Evolutionary conservation across 2,329 filamentous ascomycete species (phyloP).

Genomic region (Biscogniauxia marginata): DNA sequence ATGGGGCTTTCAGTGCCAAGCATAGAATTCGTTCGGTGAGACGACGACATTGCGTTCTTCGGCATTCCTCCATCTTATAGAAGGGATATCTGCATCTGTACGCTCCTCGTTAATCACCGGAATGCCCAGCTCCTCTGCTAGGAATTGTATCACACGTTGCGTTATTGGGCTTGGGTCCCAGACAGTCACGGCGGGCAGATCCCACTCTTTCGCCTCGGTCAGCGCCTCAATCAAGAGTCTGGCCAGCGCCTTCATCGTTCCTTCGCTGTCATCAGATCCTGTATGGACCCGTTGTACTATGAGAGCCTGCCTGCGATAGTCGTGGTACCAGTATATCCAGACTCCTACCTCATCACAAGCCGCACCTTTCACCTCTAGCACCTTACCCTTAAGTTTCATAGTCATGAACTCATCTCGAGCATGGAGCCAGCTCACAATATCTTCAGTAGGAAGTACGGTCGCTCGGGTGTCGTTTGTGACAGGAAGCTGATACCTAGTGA

Average conservation of each 20-base stretch:
- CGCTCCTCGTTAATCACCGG: slow-evolving; percentile 8
- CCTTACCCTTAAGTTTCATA: slow-evolving; percentile 1
- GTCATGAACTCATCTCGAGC: slow-evolving; percentile 12
- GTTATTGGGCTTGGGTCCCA: slow-evolving; percentile 16
- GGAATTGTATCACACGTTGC: slow-evolving; percentile 2
- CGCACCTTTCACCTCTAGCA: slow-evolving; percentile 12
- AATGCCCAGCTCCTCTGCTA: slow-evolving; percentile 4
- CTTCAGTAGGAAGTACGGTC: slow-evolving; percentile 16
- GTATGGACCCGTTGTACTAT: slow-evolving; percentile 14
- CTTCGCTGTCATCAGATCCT: neutral
- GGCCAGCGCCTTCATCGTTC: slow-evolving; percentile 1
- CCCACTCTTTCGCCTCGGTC: slow-evolving; percentile 17
- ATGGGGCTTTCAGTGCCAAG: slow-evolving; percentile 23
- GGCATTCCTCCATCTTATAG: slow-evolving; percentile 13
- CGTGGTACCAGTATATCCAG: slow-evolving; percentile 24
- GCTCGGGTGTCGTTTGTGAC: slow-evolving; percentile 1
- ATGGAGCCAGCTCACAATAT: slow-evolving; percentile 18
- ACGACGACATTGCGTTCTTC: slow-evolving; percentile 5
- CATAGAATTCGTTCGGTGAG: slow-evolving; percentile 20
- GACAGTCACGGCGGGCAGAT: slow-evolving; percentile 6
- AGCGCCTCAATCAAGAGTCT: slow-evolving; percentile 18
- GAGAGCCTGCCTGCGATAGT: slow-evolving; percentile 11
- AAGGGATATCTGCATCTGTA: slow-evolving; percentile 11
- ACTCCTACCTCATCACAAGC: slow-evolving; percentile 13
- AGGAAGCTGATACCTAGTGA: neutral